These are phyloP conservation scores for Sporothrix luriei DNA, from an alignment of 2,329 filamentous ascomycete species.

Conservation along the genomic window DNA sequence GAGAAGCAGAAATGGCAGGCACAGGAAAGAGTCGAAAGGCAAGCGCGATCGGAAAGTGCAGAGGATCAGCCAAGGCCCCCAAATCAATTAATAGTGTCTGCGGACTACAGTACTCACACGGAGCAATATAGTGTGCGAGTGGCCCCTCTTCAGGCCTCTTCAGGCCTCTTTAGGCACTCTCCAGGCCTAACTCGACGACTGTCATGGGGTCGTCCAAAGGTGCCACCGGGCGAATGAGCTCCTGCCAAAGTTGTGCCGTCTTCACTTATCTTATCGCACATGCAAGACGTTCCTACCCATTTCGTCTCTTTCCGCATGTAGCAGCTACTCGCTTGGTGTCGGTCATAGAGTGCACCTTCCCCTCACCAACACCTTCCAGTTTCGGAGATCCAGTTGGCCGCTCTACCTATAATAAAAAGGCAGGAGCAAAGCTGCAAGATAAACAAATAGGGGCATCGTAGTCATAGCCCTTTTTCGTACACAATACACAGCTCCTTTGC, in stretches of 20 bases:
- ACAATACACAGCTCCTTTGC: not conserved
- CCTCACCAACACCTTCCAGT: slow-evolving; percentile 24
- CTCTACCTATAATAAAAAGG: not conserved
- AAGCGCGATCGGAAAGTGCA: slow-evolving; percentile 19
- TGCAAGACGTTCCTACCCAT: not conserved
- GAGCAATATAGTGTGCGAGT: not conserved
- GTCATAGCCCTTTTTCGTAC: not conserved
- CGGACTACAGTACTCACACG: too few relatives aligned
- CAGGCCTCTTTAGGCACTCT: not conserved
- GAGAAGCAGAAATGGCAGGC: slow-evolving; percentile 8
- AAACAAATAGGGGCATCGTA: not conserved
- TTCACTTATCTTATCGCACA: slow-evolving; percentile 31
- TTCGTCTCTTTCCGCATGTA: slow-evolving; percentile 7
- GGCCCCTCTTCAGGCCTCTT: not conserved
- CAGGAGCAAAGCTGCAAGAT: not conserved
- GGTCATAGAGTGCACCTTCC: not conserved
- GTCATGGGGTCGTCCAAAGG: not conserved
- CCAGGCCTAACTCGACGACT: not conserved
- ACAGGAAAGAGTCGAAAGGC: slow-evolving; percentile 3
- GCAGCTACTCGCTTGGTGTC: slow-evolving; percentile 15
- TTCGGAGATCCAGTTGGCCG: slow-evolving; percentile 5
- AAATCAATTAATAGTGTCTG: slow-evolving; percentile 18
- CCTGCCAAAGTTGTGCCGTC: not conserved
- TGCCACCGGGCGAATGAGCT: not conserved
- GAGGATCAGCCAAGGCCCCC: slow-evolving; percentile 3